Conservation (phyloP, 2,329 filamentous ascomycete genomes). For the Colletotrichum scovillei region DNA sequence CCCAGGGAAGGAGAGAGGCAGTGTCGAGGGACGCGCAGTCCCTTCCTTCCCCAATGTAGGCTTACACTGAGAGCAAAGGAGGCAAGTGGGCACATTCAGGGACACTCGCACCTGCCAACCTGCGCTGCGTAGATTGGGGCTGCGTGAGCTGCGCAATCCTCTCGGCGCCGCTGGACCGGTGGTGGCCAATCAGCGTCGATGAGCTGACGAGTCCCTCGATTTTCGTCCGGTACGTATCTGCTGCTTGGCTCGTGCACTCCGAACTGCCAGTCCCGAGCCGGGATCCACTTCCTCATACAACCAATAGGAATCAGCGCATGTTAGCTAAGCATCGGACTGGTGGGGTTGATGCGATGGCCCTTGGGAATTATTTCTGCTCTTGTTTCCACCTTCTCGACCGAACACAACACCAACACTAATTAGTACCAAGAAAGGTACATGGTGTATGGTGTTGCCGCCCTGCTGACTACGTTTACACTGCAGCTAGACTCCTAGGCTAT, state of each 20-base stretch:
- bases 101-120: not conserved
- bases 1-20: not conserved
- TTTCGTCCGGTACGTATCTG: not conserved
- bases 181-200: constrained; percentile 42
- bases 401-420: not conserved
- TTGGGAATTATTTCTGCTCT: not conserved
- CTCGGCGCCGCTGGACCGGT: not conserved
- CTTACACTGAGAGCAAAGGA: not conserved
- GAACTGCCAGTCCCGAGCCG: constrained; percentile 1
- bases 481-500: too few species aligned
- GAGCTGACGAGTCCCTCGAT: constrained; percentile 48
- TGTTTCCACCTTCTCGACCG: not conserved
- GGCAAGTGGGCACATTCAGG: constrained; percentile 14
- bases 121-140: too few species aligned
- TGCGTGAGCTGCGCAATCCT: constrained; percentile 28
- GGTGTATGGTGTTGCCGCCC: too few species aligned
- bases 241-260: not conserved
- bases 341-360: constrained; percentile 6
- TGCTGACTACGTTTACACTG: too few species aligned
- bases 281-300: not conserved
- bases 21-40: too few species aligned
- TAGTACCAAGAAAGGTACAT: not conserved
- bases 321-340: not conserved
- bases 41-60: too few species aligned
- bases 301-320: not conserved